These are phyloP conservation scores for Spathaspora gorwiae DNA, from an alignment of 805 yeast genomes.

Conservation along the genomic window DNA sequence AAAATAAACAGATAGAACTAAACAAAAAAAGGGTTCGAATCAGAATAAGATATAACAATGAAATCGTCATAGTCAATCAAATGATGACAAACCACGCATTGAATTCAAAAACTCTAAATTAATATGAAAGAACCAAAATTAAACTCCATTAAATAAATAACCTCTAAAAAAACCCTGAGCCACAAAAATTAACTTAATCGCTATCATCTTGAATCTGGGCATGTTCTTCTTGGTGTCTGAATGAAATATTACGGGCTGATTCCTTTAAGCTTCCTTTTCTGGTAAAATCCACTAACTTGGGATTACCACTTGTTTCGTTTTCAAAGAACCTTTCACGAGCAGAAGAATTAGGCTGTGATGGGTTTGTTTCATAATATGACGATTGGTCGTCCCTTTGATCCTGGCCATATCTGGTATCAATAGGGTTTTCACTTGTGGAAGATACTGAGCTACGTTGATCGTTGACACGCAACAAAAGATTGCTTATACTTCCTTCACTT, in stretches of 20 bases:
- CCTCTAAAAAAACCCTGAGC: not conserved
- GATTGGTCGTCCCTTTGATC: not conserved
- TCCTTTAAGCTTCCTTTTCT: conserved; percentile 40
- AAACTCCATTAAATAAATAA: too few species aligned
- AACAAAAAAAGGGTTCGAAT: too few species aligned
- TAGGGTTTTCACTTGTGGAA: not conserved
- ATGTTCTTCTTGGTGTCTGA: conserved; percentile 26
- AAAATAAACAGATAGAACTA: too few species aligned
- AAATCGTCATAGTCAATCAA: too few species aligned
- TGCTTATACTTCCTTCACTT: not conserved
- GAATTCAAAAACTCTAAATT: too few species aligned
- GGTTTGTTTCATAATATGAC: not conserved
- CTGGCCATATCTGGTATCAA: not conserved
- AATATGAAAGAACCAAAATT: too few species aligned
- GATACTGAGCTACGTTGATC: not conserved
- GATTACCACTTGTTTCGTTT: conserved; percentile 8
- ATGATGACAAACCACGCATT: too few species aligned
- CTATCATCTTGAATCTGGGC: conserved; percentile 33
- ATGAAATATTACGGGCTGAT: conserved; percentile 30
- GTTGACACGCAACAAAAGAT: not conserved
- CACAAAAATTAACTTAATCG: conserved; percentile 11
- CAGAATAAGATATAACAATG: too few species aligned
- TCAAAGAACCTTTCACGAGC: not conserved
- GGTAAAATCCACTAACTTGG: conserved; percentile 46
- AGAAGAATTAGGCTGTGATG: not conserved